A percentile compares a stretch with the other conserved stretches of the same genome.
These are phyloP conservation scores for Chamaecrista fasciculata DNA, from an alignment of 306 rosid genomes.

Conservation along the genomic window DNA sequence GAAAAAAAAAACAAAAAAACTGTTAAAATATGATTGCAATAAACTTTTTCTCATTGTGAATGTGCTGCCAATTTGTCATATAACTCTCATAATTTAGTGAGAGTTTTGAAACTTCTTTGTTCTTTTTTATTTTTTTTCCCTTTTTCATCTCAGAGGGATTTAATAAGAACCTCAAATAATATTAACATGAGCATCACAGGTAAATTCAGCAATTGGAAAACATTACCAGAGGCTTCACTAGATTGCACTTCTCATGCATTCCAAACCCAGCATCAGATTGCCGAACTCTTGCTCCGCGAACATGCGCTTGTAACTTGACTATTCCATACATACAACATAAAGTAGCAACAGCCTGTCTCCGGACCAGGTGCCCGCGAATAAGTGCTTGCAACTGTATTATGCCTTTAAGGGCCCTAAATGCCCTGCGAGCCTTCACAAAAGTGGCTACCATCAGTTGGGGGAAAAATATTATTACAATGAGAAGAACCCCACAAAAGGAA, in stretches of 20 bases:
- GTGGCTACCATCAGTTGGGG: constrained; percentile 30
- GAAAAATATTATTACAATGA: constrained; percentile 6
- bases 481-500: constrained; percentile 12
- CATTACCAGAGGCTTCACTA: constrained; percentile 45
- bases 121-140: too few species aligned
- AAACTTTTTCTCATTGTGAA: too few species aligned
- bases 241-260: constrained; percentile 46
- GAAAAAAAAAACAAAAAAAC: neutral
- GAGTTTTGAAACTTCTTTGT: too few species aligned
- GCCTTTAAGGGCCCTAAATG: constrained; percentile 79
- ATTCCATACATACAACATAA: constrained; percentile 63
- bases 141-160: neutral
- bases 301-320: constrained; percentile 72
- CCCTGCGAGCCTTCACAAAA: constrained; percentile 81
- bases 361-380: constrained; percentile 85
- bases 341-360: constrained; percentile 82
- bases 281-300: constrained; percentile 64
- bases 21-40: too few species aligned
- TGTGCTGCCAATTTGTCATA: too few species aligned
- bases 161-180: neutral
- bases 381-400: constrained; percentile 92
- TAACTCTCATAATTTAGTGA: too few species aligned
- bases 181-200: neutral
- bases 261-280: constrained; percentile 52
- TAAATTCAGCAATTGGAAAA: neutral